Conservation (phyloP, 331 rosid species). For the Pyrus hybrid region DNA sequence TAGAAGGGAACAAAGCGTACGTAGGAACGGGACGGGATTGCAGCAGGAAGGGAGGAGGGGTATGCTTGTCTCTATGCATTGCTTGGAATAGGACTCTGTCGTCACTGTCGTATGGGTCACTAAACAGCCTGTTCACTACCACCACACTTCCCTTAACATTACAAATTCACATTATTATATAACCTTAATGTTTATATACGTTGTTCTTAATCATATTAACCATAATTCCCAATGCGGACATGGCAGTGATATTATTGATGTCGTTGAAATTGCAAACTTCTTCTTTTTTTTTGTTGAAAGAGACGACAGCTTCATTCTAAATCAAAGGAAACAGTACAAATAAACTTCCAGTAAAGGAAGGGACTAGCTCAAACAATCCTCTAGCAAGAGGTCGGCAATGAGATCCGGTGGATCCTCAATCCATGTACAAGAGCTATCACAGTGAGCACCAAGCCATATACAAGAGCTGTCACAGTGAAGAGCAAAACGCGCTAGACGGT, state of each 20-base stretch:
- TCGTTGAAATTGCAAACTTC: too few species aligned
- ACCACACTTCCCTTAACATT: not conserved
- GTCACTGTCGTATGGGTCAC: constrained; percentile 45
- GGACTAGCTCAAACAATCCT: too few species aligned
- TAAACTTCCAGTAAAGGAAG: too few species aligned
- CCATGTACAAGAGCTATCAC: too few species aligned
- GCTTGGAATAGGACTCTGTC: not conserved
- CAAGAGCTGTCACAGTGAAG: too few species aligned
- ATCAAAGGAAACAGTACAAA: too few species aligned
- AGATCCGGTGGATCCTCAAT: too few species aligned
- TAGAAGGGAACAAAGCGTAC: constrained; percentile 23
- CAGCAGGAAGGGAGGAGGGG: not conserved
- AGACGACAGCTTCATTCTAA: too few species aligned
- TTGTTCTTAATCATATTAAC: not conserved
- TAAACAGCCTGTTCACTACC: constrained; percentile 25
- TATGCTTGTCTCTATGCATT: constrained; percentile 20
- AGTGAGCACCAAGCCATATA: too few species aligned
- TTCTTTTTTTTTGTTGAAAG: too few species aligned
- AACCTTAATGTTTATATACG: not conserved
- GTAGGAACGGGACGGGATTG: constrained; percentile 52
- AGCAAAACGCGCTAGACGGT: too few species aligned
- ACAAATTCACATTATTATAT: not conserved
- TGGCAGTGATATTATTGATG: not conserved
- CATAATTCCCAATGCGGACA: not conserved
- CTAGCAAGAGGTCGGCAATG: too few species aligned